phyloP scores from a whole-genome alignment of 768 basidiomycete species.

The Russula dissimulans region DNA sequence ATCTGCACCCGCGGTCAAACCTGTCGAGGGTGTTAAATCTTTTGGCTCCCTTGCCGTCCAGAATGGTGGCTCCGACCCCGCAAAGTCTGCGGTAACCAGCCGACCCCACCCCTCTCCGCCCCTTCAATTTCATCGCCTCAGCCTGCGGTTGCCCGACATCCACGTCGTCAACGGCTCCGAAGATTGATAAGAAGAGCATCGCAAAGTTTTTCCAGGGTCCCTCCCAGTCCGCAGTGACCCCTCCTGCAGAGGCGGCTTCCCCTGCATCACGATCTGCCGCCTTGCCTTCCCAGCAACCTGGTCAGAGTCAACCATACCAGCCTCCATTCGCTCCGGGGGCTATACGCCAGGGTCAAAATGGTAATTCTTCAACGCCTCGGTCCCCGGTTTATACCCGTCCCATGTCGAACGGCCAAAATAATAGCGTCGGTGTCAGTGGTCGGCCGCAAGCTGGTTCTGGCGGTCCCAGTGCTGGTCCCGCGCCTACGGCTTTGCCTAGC shows the following conservation, averaged over 20 bases:
- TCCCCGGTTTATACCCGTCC: slow-evolving; percentile 61
- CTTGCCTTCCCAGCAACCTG: slow-evolving; percentile 33
- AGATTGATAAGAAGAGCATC: slow-evolving; percentile 41
- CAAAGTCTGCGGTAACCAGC: slow-evolving; percentile 15
- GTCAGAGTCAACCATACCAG: slow-evolving; percentile 8
- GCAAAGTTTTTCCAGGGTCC: slow-evolving; percentile 53
- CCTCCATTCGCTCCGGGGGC: slow-evolving; percentile 11
- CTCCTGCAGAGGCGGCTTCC: slow-evolving; percentile 25
- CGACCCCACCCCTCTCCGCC: slow-evolving; percentile 23
- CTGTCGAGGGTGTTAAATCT: slow-evolving; percentile 59
- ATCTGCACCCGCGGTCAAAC: slow-evolving; percentile 49
- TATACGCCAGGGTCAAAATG: slow-evolving; percentile 17
- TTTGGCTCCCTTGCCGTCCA: slow-evolving; percentile 64
- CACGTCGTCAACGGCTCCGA: slow-evolving; percentile 24
- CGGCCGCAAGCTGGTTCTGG: slow-evolving; percentile 36
- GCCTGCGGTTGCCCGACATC: slow-evolving; percentile 20
- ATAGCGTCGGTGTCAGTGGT: slow-evolving; percentile 32
- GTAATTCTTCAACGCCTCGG: slow-evolving; percentile 30
- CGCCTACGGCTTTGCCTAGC: slow-evolving; percentile 50
- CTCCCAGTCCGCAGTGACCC: slow-evolving; percentile 14
- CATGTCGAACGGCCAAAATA: slow-evolving; percentile 41
- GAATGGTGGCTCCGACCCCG: slow-evolving; percentile 29
- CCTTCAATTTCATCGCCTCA: slow-evolving; percentile 25
- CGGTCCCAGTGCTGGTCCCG: slow-evolving; percentile 23
- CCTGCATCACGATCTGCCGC: slow-evolving; percentile 44